Conservation (phyloP, 2,329 filamentous ascomycete genomes). For the Tolypocladium album region DNA sequence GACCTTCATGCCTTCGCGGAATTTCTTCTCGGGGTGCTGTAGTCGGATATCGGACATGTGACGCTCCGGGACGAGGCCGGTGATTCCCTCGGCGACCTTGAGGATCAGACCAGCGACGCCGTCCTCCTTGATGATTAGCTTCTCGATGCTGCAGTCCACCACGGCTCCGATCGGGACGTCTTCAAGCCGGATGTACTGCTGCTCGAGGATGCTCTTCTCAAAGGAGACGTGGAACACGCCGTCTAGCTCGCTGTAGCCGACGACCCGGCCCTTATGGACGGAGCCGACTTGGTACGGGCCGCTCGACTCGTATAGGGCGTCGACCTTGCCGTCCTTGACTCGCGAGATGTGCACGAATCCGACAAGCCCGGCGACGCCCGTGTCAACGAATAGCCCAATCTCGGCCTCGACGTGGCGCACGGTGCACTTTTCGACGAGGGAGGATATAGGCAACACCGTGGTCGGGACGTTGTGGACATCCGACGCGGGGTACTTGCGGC, state of each 20-base stretch:
- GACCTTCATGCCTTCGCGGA: slow-evolving; percentile 73
- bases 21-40: slow-evolving; percentile 93
- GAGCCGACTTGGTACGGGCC: slow-evolving; percentile 73
- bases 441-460: slow-evolving; percentile 57
- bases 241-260: slow-evolving; percentile 82
- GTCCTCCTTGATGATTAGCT: slow-evolving; percentile 65
- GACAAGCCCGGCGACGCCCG: slow-evolving; percentile 52
- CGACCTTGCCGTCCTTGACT: slow-evolving; percentile 81
- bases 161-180: slow-evolving; percentile 75
- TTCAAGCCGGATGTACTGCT: slow-evolving; percentile 83
- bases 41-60: slow-evolving; percentile 83
- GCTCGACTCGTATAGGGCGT: slow-evolving; percentile 63
- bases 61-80: slow-evolving; percentile 76
- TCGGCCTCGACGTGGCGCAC: slow-evolving; percentile 71
- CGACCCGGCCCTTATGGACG: slow-evolving; percentile 67
- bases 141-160: slow-evolving; percentile 75
- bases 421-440: slow-evolving; percentile 65
- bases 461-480: slow-evolving; percentile 38
- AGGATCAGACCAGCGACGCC: slow-evolving; percentile 75
- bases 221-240: slow-evolving; percentile 79
- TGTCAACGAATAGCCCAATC: slow-evolving; percentile 70
- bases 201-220: slow-evolving; percentile 70
- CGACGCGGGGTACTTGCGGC: slow-evolving; percentile 26
- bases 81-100: slow-evolving; percentile 75
- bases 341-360: slow-evolving; percentile 94